Conservation (phyloP, 441 rosid species). For the Brassica hybrid region DNA sequence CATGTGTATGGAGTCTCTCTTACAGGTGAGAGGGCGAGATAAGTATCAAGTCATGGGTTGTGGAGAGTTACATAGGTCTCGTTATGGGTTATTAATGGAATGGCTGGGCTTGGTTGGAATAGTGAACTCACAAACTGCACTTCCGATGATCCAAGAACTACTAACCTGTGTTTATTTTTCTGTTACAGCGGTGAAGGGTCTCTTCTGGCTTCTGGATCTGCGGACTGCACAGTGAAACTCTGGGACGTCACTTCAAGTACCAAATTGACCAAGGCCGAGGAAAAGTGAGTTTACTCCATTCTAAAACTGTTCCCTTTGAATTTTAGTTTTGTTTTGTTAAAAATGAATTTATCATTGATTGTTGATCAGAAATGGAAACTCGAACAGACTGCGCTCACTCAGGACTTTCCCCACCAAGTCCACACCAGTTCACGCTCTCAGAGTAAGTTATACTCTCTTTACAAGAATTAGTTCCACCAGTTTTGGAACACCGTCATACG, state of each 20-base stretch:
- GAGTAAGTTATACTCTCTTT: too few species aligned
- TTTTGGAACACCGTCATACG: too few species aligned
- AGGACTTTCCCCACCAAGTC: too few species aligned
- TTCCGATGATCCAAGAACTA: slow-evolving; percentile 1
- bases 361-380: too few species aligned
- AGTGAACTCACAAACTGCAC: neutral
- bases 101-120: neutral
- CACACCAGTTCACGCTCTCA: too few species aligned
- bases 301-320: neutral
- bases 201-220: slow-evolving; percentile 97
- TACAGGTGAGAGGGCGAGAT: slow-evolving; percentile 24
- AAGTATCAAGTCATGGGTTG: too few species aligned
- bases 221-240: slow-evolving; percentile 88
- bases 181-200: slow-evolving; percentile 48
- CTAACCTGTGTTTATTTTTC: neutral
- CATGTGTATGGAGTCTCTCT: slow-evolving; percentile 91
- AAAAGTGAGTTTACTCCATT: slow-evolving; percentile 57
- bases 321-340: slow-evolving; percentile 5
- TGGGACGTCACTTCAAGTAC: slow-evolving; percentile 90
- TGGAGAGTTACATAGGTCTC: too few species aligned
- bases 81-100: too few species aligned
- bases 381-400: too few species aligned
- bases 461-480: too few species aligned
- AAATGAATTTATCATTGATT: neutral
- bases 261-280: slow-evolving; percentile 69